These are phyloP conservation scores for Ogataea salicorniae DNA, from an alignment of 805 yeast species.

Conservation along the genomic window DNA sequence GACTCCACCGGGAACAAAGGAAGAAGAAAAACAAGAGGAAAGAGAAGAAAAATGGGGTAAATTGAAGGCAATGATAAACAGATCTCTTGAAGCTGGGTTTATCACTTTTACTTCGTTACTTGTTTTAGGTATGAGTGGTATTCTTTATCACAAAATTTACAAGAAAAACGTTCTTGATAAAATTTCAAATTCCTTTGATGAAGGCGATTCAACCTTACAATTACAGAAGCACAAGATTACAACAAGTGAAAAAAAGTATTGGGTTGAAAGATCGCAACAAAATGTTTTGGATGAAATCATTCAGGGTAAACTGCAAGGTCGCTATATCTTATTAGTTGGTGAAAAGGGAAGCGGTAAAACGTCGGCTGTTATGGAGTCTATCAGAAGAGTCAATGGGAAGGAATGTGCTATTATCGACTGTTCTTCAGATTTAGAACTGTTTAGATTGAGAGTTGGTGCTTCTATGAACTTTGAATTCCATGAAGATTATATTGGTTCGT, in stretches of 20 bases:
- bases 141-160: constrained; percentile 62
- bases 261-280: constrained; percentile 75
- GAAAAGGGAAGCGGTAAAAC: constrained; percentile 88
- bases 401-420: constrained; percentile 74
- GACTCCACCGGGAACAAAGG: not conserved
- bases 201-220: constrained; percentile 61
- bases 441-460: constrained; percentile 68
- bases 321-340: constrained; percentile 70
- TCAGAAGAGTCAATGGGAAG: constrained; percentile 55
- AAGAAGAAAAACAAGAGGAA: constrained; percentile 1
- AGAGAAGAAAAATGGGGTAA: constrained; percentile 10
- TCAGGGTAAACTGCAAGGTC: constrained; percentile 56
- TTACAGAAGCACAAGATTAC: constrained; percentile 48
- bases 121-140: constrained; percentile 67
- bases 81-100: constrained; percentile 62
- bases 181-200: constrained; percentile 61
- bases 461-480: constrained; percentile 69
- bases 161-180: constrained; percentile 53
- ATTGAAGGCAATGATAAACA: constrained; percentile 24
- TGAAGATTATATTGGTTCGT: constrained; percentile 79
- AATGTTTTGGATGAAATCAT: constrained; percentile 57
- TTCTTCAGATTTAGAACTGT: constrained; percentile 80
- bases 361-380: constrained; percentile 65
- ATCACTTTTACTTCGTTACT: constrained; percentile 66
- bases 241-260: constrained; percentile 36